Conservation (phyloP, 2,329 filamentous ascomycete genomes). For the Claviceps lovelessii region DNA sequence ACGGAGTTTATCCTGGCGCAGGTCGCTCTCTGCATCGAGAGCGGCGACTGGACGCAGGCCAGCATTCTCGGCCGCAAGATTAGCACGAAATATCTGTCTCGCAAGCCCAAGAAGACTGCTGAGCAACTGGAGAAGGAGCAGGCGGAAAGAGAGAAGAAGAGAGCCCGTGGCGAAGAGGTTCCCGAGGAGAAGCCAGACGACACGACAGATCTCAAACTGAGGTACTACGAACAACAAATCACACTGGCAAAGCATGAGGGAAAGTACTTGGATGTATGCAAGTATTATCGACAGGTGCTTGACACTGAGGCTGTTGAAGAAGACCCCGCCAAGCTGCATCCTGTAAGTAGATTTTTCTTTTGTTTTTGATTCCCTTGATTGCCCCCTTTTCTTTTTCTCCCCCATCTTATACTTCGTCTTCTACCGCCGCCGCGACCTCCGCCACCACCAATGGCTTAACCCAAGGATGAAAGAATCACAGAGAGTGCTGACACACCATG, state of each 20-base stretch:
- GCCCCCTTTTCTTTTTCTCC: background rate
- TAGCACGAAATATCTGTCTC: slow-evolving; percentile 78
- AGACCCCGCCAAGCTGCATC: slow-evolving; percentile 70
- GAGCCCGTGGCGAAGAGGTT: slow-evolving; percentile 64
- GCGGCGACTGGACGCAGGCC: slow-evolving; percentile 90
- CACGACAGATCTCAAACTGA: slow-evolving; percentile 89
- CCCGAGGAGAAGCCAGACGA: slow-evolving; percentile 70
- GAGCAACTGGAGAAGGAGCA: slow-evolving; percentile 84
- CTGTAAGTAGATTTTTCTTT: slow-evolving; percentile 40
- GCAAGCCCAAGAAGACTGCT: slow-evolving; percentile 78
- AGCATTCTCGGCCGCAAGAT: slow-evolving; percentile 92
- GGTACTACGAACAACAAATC: slow-evolving; percentile 96
- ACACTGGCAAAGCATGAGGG: slow-evolving; percentile 88
- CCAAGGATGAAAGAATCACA: background rate
- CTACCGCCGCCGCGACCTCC: no score
- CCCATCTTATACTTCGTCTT: no score
- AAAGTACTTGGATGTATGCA: slow-evolving; percentile 96
- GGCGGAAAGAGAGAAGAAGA: slow-evolving; percentile 78
- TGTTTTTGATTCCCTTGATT: background rate
- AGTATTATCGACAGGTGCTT: slow-evolving; percentile 91
- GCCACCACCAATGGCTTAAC: background rate
- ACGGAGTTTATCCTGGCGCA: slow-evolving; percentile 97
- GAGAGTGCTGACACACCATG: background rate
- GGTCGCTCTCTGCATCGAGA: slow-evolving; percentile 87
- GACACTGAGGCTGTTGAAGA: slow-evolving; percentile 93